phyloP scores from a whole-genome alignment of 305 asterid species.

The Ilex paraguariensis region DNA sequence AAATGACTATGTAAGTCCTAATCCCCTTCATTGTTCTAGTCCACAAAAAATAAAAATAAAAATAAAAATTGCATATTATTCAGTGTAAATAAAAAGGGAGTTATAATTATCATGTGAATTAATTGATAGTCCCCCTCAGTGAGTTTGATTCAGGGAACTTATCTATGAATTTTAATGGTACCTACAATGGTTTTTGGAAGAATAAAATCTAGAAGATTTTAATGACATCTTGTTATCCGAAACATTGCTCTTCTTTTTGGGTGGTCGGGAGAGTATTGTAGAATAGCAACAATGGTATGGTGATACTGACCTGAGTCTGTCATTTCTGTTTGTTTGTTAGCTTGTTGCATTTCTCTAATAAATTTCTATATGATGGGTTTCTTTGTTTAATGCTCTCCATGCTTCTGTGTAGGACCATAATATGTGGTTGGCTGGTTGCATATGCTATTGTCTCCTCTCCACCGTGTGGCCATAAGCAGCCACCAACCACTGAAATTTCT shows the following conservation, averaged over 20 bases:
- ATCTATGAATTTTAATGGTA: too few species aligned
- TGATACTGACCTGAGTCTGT: constrained; percentile 27
- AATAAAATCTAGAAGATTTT: too few species aligned
- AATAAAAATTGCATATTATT: constrained; percentile 8
- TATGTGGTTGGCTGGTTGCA: constrained; percentile 34
- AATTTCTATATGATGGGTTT: constrained; percentile 46
- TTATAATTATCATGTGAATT: background rate
- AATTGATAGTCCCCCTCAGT: too few species aligned
- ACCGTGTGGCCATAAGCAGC: constrained; percentile 11
- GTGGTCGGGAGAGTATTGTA: constrained; percentile 24
- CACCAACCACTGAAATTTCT: constrained; percentile 8
- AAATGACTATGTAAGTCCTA: constrained; percentile 8
- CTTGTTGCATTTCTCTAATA: constrained; percentile 30
- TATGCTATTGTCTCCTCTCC: constrained; percentile 29
- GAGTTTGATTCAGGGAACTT: too few species aligned
- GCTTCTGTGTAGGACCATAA: constrained; percentile 45
- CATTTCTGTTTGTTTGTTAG: constrained; percentile 26
- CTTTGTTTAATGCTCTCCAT: constrained; percentile 40
- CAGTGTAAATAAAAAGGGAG: constrained; percentile 7
- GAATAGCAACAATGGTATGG: constrained; percentile 38
- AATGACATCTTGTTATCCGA: background rate
- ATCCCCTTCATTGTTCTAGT: constrained; percentile 16
- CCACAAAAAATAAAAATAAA: background rate
- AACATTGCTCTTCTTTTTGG: constrained; percentile 1
- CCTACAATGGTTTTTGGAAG: too few species aligned